These are phyloP conservation scores for Exserohilum turcica DNA, from an alignment of 2,329 filamentous ascomycete genomes.

Conservation along the genomic window DNA sequence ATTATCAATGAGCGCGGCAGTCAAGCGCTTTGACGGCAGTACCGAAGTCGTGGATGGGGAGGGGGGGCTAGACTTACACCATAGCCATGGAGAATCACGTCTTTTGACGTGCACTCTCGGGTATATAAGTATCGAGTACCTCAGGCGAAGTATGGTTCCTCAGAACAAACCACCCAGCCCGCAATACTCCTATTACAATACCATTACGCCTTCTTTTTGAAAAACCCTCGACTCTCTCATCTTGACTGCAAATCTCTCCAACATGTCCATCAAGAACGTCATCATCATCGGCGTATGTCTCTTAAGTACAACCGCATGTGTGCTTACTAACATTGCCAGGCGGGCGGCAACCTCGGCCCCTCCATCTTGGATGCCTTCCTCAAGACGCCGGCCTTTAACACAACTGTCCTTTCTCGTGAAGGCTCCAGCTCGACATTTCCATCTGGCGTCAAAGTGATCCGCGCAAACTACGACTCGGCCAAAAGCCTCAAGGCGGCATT, in stretches of 20 bases:
- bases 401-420: conserved; percentile 62
- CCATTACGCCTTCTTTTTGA: background rate
- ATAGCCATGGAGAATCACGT: conserved; percentile 13
- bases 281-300: conserved; percentile 50
- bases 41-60: conserved; percentile 10
- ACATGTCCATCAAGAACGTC: conserved; percentile 51
- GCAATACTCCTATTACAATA: too few species aligned
- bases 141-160: background rate
- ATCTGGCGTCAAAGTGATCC: conserved; percentile 51
- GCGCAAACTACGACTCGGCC: conserved; percentile 55
- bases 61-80: conserved; percentile 12
- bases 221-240: background rate
- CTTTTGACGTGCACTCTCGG: conserved; percentile 3
- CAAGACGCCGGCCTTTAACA: conserved; percentile 53
- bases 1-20: conserved; percentile 3
- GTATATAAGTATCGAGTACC: conserved; percentile 11
- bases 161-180: background rate
- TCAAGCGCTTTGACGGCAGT: conserved; percentile 3
- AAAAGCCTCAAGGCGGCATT: conserved; percentile 59
- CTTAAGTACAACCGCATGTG: background rate
- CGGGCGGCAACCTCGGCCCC: conserved; percentile 52
- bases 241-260: conserved; percentile 12
- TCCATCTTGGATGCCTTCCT: conserved; percentile 50
- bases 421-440: conserved; percentile 51
- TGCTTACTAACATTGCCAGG: conserved; percentile 26